Evolutionary conservation across 2,329 filamentous ascomycete genomes (phyloP), one percentile per base, ranked within the genome.

Genomic region (Alternaria brassicicola): DNA sequence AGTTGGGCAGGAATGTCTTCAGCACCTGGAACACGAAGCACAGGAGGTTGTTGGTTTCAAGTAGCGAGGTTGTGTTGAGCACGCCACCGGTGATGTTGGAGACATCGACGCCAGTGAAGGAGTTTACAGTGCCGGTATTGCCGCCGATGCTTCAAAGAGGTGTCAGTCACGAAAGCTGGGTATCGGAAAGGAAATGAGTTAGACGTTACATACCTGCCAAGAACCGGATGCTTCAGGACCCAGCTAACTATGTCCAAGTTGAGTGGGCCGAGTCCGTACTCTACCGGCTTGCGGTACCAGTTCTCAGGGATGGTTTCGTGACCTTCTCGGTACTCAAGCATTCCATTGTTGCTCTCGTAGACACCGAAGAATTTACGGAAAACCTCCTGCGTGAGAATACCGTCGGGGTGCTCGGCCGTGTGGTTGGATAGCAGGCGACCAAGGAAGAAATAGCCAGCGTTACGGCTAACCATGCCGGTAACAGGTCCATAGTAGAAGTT

Each of bases 401-500:
- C 66, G 0, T 57, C 56, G 3, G 66, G 63, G 7, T 64, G 51
- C 35, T 65, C 62, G 6, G 30, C 21, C 7, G 62, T 63, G 33
- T 68, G 66, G 28, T 69, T 64, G 25, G 59, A 52, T 67, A 75
- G 80, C 76, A 58, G 70, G 71, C 81, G 62, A 17, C 41, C 30
- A 17, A 52, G 21, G 25, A 62, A 69, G 28, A 63, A 48, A 45
- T 68, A 61, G 6, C 80, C 83, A 12, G 83, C 82, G 46, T 83
- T 82, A 0, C 81, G 79, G 6, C 78, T 79, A 19, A 84, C 67
- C 51, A 83, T 74, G 13, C 84, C 83, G 2, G 81, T 83, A 52
- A 82, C 79, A 1, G 83, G 84, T 1, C 83, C 83, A 50, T 82
- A 84, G 72, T 83, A 86, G 68, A 85, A 85, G 46, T 82, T 76